Evolutionary conservation across 2,329 filamentous ascomycete genomes (phyloP), one percentile per base, ranked within the genome.

Genomic region (Colletotrichum shisoi): DNA sequence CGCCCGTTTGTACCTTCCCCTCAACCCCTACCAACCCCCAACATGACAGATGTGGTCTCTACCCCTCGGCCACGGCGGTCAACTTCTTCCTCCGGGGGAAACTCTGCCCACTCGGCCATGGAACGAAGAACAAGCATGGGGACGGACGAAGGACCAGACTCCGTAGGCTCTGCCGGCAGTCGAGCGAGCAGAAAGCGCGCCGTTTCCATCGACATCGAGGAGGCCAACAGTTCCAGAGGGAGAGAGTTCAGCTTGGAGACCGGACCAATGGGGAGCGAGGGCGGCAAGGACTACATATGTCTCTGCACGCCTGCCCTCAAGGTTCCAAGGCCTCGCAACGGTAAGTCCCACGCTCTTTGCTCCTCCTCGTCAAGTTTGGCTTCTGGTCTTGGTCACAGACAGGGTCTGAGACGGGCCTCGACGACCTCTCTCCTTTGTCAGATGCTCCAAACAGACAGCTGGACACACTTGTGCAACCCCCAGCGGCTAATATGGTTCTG

Each of bases 281-380:
- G 64, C 52, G 52, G 61, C 63, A 57, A 71, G 60, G 83, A 85
- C 53, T 73, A 81, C 53, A 83, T 87, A 40, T 88, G 85, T 75
- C 79, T 87, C 69, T 88, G 85, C 72, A 81, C 83, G 13, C 83
- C 84, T 51, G 80, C 82, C 19, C 84, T 84, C 4, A 87, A 87
- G 73, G 83, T 87, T 53, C 85, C 85, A 3, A 79, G 85, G 63
- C 85, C 85, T 62, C 79, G 85, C 53, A 88, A 88, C 73, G 85
- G 85, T 88, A 78, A 78, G 85, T 79, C 49, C 64, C 59, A 40
- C 68, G 6, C 27, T 40, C 42, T 51, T 69, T 60, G 34, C 61
- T 57, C 44, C 54, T 48, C n/a, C 48, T 60, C 46, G 40, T 62
- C 62, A 69, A 67, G 27, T 40, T 67, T 40, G 68, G 64, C 53